A percentile compares a stretch with the other conserved stretches of the same genome.
phyloP scores from a whole-genome alignment of 2,329 filamentous ascomycete genomes.

The Didymella pomorum region DNA sequence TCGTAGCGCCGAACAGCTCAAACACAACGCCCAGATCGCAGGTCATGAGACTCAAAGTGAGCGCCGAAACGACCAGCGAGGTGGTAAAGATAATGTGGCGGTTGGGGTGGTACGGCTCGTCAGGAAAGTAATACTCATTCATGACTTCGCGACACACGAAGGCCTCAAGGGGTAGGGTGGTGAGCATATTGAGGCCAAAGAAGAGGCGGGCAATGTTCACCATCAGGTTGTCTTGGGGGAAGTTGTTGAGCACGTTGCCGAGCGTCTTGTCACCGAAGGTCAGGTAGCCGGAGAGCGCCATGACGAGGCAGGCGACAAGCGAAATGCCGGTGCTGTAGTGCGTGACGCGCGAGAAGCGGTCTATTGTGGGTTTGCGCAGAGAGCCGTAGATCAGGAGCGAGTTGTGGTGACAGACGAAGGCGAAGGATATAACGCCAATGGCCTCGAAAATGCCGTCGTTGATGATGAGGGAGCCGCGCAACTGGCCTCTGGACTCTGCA shows the following conservation, averaged over 20 bases:
- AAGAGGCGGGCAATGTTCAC: constrained; percentile 94
- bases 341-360: constrained; percentile 91
- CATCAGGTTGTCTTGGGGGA: constrained; percentile 86
- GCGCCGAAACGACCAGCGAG: constrained; percentile 77
- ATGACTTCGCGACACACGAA: constrained; percentile 98
- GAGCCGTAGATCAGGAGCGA: constrained; percentile 97
- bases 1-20: constrained; percentile 94
- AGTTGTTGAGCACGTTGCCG: constrained; percentile 98
- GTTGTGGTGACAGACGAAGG: constrained; percentile 87
- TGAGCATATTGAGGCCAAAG: constrained; percentile 98
- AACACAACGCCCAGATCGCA: constrained; percentile 96
- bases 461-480: constrained; percentile 76
- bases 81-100: constrained; percentile 89
- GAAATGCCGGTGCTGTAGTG: constrained; percentile 92
- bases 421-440: constrained; percentile 96
- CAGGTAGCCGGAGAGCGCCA: constrained; percentile 89
- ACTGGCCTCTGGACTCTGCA: constrained; percentile 72
- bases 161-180: constrained; percentile 92
- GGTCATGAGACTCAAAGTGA: constrained; percentile 80
- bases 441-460: constrained; percentile 93
- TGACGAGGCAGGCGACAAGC: constrained; percentile 86
- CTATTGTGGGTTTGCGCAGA: constrained; percentile 89
- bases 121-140: constrained; percentile 80
- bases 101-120: constrained; percentile 79
- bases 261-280: constrained; percentile 91